Percentiles rank a stretch among this genome's conserved stretches.
Conservation (phyloP, 768 basidiomycete genomes). For the Kwoniella bestiolae region DNA sequence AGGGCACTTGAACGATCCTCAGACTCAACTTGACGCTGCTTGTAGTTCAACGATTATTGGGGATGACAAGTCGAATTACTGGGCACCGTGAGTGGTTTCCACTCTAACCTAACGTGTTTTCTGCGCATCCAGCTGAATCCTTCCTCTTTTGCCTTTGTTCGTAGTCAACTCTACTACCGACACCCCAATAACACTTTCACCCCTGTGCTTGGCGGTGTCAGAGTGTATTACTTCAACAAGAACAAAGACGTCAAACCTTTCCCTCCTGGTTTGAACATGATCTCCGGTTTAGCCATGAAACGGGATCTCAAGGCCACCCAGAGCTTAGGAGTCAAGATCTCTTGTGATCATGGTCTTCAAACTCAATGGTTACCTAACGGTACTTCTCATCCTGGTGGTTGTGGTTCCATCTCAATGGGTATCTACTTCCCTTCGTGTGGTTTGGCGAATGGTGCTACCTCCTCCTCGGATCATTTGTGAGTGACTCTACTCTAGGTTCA, state of each 20-base stretch:
- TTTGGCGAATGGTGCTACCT: constrained; percentile 29
- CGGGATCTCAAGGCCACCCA: constrained; percentile 20
- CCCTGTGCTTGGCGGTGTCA: constrained; percentile 36
- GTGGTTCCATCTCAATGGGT: constrained; percentile 26
- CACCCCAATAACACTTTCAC: constrained; percentile 50
- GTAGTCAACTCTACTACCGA: constrained; percentile 43
- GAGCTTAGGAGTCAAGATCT: constrained; percentile 38
- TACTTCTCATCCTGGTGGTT: constrained; percentile 38
- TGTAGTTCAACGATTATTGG: constrained; percentile 46
- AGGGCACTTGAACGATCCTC: constrained; percentile 27
- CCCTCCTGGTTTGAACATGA: constrained; percentile 48
- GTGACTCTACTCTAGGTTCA: no score
- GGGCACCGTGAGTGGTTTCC: constrained; percentile 46
- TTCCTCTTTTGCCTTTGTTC: background rate
- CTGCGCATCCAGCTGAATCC: background rate
- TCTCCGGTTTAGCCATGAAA: constrained; percentile 33
- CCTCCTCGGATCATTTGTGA: constrained; percentile 47
- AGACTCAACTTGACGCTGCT: constrained; percentile 28
- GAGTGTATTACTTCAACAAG: constrained; percentile 56
- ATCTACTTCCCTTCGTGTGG: constrained; percentile 51
- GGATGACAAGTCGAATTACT: constrained; percentile 48
- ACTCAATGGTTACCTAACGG: constrained; percentile 39
- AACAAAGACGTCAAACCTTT: constrained; percentile 40
- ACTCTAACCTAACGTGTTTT: background rate
- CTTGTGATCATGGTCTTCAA: constrained; percentile 42